Base-by-base conservation (phyloP, 176 grass and related monocot species). In the Aegilops sharonensis region DNA sequence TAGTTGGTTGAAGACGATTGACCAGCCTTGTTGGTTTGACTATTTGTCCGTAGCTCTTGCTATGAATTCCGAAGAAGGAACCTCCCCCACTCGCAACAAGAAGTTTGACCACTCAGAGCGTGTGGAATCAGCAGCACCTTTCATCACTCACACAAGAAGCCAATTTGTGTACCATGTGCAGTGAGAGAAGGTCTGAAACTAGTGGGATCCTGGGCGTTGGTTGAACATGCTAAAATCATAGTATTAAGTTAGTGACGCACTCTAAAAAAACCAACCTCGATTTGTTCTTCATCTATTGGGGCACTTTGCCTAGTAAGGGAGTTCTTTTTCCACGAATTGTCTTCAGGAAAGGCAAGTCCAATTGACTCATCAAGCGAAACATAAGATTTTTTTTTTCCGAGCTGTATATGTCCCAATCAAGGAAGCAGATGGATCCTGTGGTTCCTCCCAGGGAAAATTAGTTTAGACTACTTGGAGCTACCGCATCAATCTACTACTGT, bases 31-130 rank as follows among this genome's bases (percentile, higher is more conserved):
- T 65, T 27, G 56, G 56, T 83, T 79, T 90, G 89, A 87, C 76
- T 61, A 69, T 20, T 27, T 60, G 85, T 80, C 80, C 45, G 56
- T 62, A 34, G 37, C 31, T 47, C 48, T 54, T 62, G 39, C 18
- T 76, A 21, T 87, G 71, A 88, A 81, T 87, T 85, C 86, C 71
- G 32, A 72, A 56, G 81, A 87, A 72, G 72, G 31, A 76, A 70
- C 71, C 13, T 7, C 36, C 23, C 63, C 76, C 54, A 39, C 21
- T 25, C 25, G 78, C 68, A 90, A 66, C 78, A 72, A 72, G 54
- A 88, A 78, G 82, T 85, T 88, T 88, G 90, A 91, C 85, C 85
- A 56, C 68, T 71, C 81, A 45, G 80, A 71, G 64, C 72, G 42
- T 82, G 86, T 85, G 25, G 82, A 91, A 85, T 48, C 78, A 88